Evolutionary conservation across 805 yeast species (phyloP).

Genomic region (Candida ortonii): DNA sequence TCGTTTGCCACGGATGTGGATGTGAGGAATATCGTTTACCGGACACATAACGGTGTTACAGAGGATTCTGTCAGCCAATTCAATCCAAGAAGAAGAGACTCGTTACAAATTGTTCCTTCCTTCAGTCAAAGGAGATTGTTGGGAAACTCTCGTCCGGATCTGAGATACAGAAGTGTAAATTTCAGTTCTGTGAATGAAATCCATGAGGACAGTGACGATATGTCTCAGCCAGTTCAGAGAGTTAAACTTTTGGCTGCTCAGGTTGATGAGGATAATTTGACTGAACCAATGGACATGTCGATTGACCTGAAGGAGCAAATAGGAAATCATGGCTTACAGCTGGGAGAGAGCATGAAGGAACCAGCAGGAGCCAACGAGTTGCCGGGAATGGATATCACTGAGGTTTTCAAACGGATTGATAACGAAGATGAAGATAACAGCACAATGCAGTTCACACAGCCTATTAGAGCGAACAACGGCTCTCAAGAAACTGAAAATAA

Average conservation of each 20-base stretch:
- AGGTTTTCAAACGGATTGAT: conserved; percentile 13
- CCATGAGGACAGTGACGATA: conserved; percentile 13
- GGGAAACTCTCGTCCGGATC: too few species aligned
- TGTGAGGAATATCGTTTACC: conserved; percentile 46
- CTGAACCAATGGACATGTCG: conserved; percentile 30
- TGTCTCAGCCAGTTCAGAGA: conserved; percentile 14
- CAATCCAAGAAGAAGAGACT: conserved; percentile 29
- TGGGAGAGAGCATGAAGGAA: too few species aligned
- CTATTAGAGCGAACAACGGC: conserved; percentile 2
- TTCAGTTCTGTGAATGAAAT: too few species aligned
- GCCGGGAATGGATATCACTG: conserved; percentile 11
- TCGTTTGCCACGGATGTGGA: conserved; percentile 78
- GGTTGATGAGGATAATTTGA: conserved; percentile 25
- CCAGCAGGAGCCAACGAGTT: too few species aligned
- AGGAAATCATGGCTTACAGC: too few species aligned
- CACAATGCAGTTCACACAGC: conserved; percentile 6
- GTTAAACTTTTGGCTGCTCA: conserved; percentile 5
- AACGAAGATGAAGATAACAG: conserved; percentile 13
- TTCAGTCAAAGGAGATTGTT: conserved; percentile 9
- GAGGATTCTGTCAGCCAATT: conserved; percentile 5
- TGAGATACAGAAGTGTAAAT: too few species aligned
- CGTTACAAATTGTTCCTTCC: conserved; percentile 31
- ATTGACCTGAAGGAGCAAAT: conserved; percentile 9
- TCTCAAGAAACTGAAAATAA: conserved; percentile 4
- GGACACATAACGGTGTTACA: conserved; percentile 34